A percentile compares a stretch with the other conserved stretches of the same genome.
These are phyloP conservation scores for Rhodotorula sp. DNA, from an alignment of 1,284 basidiomycete genomes.

Conservation along the genomic window DNA sequence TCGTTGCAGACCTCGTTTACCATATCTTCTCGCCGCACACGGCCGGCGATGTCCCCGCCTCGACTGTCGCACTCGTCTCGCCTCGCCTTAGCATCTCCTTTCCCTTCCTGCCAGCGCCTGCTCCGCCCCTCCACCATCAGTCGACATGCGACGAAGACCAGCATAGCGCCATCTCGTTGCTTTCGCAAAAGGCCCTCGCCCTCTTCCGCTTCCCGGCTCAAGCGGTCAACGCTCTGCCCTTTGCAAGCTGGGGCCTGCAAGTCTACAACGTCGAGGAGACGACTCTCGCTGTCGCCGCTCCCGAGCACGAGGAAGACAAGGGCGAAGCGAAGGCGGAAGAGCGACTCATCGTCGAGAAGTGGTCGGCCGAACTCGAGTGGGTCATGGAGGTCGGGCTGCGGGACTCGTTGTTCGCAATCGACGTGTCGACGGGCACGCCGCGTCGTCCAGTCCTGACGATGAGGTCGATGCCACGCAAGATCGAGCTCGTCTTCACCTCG, in stretches of 20 bases:
- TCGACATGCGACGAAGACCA: not conserved
- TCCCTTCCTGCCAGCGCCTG: not conserved
- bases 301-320: not conserved
- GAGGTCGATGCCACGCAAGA: not conserved
- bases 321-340: not conserved
- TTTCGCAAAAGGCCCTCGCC: not conserved
- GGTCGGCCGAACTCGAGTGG: slow-evolving; percentile 2
- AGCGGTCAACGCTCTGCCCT: not conserved
- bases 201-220: slow-evolving; percentile 3
- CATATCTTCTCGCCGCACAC: too few species aligned
- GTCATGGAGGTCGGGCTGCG: not conserved
- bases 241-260: not conserved
- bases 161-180: too few species aligned
- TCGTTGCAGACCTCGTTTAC: too few species aligned
- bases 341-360: not conserved
- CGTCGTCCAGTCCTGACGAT: not conserved
- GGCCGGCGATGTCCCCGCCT: too few species aligned
- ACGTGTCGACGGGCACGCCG: not conserved
- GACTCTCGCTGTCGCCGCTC: not conserved
- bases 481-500: slow-evolving; percentile 13
- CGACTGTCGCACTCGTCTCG: too few species aligned
- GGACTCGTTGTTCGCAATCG: too few species aligned
- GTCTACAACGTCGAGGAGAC: not conserved
- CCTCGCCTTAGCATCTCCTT: not conserved
- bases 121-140: not conserved